These are phyloP conservation scores for Boletus rex-veris DNA, from an alignment of 768 basidiomycete species.

Conservation along the genomic window DNA sequence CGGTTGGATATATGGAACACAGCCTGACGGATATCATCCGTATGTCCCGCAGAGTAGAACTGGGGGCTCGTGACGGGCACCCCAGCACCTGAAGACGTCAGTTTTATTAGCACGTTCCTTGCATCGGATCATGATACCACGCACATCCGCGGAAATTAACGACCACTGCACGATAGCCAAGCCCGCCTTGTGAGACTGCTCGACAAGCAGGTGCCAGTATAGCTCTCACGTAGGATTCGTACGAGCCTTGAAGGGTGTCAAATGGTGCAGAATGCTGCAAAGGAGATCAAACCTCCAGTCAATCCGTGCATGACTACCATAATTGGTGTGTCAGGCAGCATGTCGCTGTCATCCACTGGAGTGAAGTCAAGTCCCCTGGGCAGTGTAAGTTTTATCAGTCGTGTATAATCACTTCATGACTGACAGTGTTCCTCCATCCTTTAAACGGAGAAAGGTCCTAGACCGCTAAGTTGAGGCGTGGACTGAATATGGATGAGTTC, in stretches of 20 bases:
- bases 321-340: conserved; percentile 27
- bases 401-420: conserved; percentile 2
- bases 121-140: conserved; percentile 27
- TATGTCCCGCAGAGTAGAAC: conserved; percentile 85
- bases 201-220: conserved; percentile 71
- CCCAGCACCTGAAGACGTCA: conserved; percentile 61
- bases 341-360: conserved; percentile 21
- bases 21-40: conserved; percentile 83
- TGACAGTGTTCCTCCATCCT: conserved; percentile 34
- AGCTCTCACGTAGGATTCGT: conserved; percentile 87
- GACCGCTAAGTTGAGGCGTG: conserved; percentile 4
- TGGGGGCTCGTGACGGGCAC: conserved; percentile 79
- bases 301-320: conserved; percentile 33
- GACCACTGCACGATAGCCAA: conserved; percentile 87
- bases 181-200: conserved; percentile 71
- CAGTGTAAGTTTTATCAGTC: background rate
- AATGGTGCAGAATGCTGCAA: background rate
- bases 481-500: background rate
- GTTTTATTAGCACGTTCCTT: conserved; percentile 15
- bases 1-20: conserved; percentile 66
- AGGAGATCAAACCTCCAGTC: conserved; percentile 27
- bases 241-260: conserved; percentile 54
- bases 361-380: conserved; percentile 34
- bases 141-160: conserved; percentile 91
- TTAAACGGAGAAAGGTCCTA: conserved; percentile 29